Conservation (phyloP, 345 rosid genomes). For the Bruguiera parviflora region DNA sequence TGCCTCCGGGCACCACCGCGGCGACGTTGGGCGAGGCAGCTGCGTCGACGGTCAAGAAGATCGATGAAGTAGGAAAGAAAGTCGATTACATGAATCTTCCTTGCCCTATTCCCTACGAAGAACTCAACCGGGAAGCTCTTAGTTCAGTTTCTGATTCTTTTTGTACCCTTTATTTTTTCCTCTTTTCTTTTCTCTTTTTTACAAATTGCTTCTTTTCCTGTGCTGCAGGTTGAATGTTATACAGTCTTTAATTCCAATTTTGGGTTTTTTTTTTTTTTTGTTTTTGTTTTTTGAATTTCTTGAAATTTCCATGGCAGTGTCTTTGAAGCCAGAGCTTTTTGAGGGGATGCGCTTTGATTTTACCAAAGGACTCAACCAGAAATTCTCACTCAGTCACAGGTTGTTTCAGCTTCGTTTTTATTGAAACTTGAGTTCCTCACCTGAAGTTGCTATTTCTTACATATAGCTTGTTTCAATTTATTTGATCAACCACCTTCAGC, state of each 20-base stretch:
- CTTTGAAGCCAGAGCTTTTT: conserved; percentile 82
- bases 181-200: not conserved
- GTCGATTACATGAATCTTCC: conserved; percentile 72
- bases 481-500: conserved; percentile 34
- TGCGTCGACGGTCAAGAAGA: conserved; percentile 11
- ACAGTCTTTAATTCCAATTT: not conserved
- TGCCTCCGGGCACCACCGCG: not conserved
- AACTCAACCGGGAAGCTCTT: conserved; percentile 82
- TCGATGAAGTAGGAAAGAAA: conserved; percentile 42
- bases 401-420: conserved; percentile 13
- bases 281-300: not conserved
- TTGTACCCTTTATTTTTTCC: not conserved
- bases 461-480: not conserved
- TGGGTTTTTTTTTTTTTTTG: not conserved
- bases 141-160: conserved; percentile 34
- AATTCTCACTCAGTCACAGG: conserved; percentile 95
- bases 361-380: conserved; percentile 76
- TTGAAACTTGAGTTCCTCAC: not conserved
- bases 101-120: conserved; percentile 87
- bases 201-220: not conserved
- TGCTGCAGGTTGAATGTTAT: not conserved
- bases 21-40: conserved; percentile 27
- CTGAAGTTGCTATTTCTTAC: not conserved
- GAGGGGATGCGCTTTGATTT: conserved; percentile 98
- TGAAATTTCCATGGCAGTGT: conserved; percentile 51